Evolutionary conservation across 2,329 filamentous ascomycete species (phyloP).

Genomic region (Aspergillus fumigatiaffinis): DNA sequence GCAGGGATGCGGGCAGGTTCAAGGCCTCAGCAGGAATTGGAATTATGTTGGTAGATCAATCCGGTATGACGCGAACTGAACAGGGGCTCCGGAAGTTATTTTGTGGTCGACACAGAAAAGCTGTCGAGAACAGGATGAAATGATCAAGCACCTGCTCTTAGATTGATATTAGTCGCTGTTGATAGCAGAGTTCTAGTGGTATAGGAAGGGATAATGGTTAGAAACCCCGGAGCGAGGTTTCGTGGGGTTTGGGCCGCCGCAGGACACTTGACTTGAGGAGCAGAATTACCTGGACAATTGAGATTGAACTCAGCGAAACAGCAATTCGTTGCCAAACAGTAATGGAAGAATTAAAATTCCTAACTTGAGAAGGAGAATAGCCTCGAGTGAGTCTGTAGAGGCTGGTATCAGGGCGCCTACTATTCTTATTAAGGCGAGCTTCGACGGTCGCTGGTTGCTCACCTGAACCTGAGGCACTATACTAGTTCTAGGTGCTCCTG

Average conservation of each 20-base stretch:
- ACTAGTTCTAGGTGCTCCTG: slow-evolving; percentile 7
- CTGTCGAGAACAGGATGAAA: slow-evolving; percentile 14
- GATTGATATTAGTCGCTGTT: slow-evolving; percentile 11
- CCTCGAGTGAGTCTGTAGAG: neutral
- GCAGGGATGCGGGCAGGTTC: slow-evolving; percentile 25
- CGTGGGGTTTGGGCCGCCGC: slow-evolving; percentile 38
- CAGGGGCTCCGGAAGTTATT: slow-evolving; percentile 11
- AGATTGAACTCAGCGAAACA: slow-evolving; percentile 6
- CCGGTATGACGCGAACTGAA: slow-evolving; percentile 26
- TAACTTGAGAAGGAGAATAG: neutral
- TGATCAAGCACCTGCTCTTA: slow-evolving; percentile 12
- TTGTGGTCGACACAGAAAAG: slow-evolving; percentile 13
- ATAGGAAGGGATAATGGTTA: slow-evolving; percentile 24
- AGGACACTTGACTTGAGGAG: slow-evolving; percentile 23
- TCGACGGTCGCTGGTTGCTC: slow-evolving; percentile 1
- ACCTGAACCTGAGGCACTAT: neutral
- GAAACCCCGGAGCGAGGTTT: slow-evolving; percentile 31
- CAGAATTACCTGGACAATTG: slow-evolving; percentile 28
- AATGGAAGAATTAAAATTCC: slow-evolving; percentile 1
- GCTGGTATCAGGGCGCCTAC: slow-evolving; percentile 9
- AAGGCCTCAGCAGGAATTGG: slow-evolving; percentile 30
- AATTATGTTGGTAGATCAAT: slow-evolving; percentile 14
- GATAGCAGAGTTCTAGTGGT: slow-evolving; percentile 17
- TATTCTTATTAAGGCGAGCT: slow-evolving; percentile 4
- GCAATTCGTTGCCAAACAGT: slow-evolving; percentile 7